These are phyloP conservation scores for Leishmania turanica DNA, from an alignment of 208 protist genomes.

Conservation along the genomic window DNA sequence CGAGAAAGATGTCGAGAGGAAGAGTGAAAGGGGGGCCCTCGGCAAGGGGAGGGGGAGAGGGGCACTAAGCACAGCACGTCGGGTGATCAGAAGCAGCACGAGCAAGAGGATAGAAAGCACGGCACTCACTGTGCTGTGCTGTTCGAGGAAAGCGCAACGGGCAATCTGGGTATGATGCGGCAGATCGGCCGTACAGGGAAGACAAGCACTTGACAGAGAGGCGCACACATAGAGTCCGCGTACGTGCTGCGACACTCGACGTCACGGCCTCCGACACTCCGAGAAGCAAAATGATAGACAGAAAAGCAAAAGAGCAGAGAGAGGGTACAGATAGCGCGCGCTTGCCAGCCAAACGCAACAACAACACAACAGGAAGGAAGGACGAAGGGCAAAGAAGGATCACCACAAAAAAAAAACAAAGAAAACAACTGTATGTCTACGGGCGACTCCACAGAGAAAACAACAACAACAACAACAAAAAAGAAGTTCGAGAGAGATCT, in stretches of 20 bases:
- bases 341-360: not conserved
- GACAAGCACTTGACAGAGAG: not conserved
- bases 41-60: not conserved
- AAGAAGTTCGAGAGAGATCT: not conserved
- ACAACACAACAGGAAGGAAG: not conserved
- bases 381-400: not conserved
- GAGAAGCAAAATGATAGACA: not conserved
- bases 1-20: not conserved
- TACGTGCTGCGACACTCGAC: not conserved
- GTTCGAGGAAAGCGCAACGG: not conserved
- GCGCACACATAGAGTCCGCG: not conserved
- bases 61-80: not conserved
- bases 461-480: too few species aligned
- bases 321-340: not conserved
- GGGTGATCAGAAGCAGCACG: not conserved
- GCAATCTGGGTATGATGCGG: not conserved
- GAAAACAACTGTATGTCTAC: not conserved
- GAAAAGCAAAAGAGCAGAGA: not conserved
- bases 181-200: not conserved
- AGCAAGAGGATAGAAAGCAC: not conserved
- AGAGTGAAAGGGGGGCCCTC: not conserved
- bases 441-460: not conserved
- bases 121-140: not conserved
- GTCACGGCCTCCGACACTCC: not conserved
- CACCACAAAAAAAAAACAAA: too few species aligned